Evolutionary conservation across 2,329 filamentous ascomycete species (phyloP).

Genomic region (Monilinia laxa): DNA sequence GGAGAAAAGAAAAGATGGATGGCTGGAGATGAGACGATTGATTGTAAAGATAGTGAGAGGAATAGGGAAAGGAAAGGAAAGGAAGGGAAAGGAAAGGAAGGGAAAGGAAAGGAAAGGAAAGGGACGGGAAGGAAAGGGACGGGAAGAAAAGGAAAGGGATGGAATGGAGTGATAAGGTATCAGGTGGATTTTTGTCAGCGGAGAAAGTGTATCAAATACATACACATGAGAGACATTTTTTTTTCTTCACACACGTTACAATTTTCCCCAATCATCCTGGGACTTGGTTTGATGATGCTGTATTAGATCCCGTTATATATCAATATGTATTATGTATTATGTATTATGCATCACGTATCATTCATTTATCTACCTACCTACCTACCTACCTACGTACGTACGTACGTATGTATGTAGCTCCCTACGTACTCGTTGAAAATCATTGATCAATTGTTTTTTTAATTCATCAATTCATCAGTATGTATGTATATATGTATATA

Average conservation of each 20-base stretch:
- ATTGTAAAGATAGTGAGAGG: background rate
- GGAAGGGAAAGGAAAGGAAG: background rate
- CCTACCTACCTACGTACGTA: no score
- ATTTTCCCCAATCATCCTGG: background rate
- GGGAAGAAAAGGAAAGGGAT: background rate
- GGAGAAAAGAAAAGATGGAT: conserved; percentile 2
- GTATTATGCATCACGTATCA: no score
- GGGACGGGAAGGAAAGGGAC: background rate
- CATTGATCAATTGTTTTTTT: no score
- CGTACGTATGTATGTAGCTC: no score
- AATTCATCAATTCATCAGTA: no score
- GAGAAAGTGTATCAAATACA: conserved; percentile 1
- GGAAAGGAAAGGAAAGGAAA: background rate
- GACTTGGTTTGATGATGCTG: background rate
- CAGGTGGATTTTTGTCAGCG: background rate
- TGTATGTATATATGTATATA: no score
- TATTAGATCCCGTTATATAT: background rate
- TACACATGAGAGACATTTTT: background rate
- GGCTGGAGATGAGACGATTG: background rate
- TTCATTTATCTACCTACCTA: no score
- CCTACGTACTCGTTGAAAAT: no score
- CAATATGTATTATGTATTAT: background rate
- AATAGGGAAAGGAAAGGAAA: background rate
- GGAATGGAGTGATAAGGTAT: background rate
- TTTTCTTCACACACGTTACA: background rate